Conservation (phyloP, 2,329 filamentous ascomycete species). For the Cladosporium sp. region DNA sequence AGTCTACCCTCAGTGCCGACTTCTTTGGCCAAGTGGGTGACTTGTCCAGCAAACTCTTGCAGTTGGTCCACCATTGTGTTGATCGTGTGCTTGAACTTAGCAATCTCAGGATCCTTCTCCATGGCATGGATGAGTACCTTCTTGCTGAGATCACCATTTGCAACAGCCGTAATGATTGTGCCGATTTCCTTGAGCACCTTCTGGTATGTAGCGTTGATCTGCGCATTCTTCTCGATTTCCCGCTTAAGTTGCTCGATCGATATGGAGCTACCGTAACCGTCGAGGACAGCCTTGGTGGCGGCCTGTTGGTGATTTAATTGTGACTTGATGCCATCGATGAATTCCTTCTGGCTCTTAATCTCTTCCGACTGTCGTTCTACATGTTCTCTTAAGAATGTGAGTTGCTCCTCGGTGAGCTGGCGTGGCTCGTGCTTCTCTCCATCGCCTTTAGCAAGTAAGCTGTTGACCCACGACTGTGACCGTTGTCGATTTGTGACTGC, state of each 20-base stretch:
- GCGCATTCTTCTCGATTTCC: constrained; percentile 94
- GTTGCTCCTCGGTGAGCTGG: constrained; percentile 76
- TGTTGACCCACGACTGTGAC: constrained; percentile 51
- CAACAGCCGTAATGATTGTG: constrained; percentile 94
- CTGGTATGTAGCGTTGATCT: constrained; percentile 97
- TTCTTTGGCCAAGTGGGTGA: constrained; percentile 90
- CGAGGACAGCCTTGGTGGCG: constrained; percentile 78
- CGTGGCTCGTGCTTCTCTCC: constrained; percentile 43
- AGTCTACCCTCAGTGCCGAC: constrained; percentile 95
- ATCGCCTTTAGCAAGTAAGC: constrained; percentile 57
- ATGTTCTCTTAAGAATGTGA: constrained; percentile 83
- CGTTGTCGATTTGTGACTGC: constrained; percentile 33
- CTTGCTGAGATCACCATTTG: constrained; percentile 92
- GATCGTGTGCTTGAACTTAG: constrained; percentile 95
- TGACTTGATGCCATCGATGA: constrained; percentile 81
- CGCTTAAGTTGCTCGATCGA: constrained; percentile 88
- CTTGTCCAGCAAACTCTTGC: constrained; percentile 94
- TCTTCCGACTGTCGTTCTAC: constrained; percentile 92
- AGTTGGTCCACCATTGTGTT: constrained; percentile 99
- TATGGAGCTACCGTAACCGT: constrained; percentile 78
- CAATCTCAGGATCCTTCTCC: constrained; percentile 98
- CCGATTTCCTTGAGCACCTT: constrained; percentile 96
- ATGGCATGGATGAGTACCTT: constrained; percentile 94
- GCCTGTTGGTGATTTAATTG: constrained; percentile 85
- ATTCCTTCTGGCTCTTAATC: constrained; percentile 82